These are phyloP conservation scores for Venturia nashicola DNA, from an alignment of 2,329 filamentous ascomycete species.

Conservation along the genomic window DNA sequence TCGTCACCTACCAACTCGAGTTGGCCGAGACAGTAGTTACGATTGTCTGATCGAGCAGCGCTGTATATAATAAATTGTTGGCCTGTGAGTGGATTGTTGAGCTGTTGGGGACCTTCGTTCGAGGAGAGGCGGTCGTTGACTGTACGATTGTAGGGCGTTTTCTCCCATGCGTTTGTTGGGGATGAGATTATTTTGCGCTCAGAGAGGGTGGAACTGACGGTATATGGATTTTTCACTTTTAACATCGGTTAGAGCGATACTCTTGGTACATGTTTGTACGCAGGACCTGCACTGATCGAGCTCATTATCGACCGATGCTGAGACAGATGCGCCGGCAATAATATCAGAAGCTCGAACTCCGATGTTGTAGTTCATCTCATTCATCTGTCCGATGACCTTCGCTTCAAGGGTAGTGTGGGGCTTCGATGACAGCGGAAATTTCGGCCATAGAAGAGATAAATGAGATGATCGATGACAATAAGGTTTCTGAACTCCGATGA, in stretches of 20 bases:
- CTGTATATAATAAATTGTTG: conserved; percentile 38
- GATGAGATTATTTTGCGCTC: conserved; percentile 35
- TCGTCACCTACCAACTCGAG: conserved; percentile 37
- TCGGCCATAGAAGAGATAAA: too few species aligned
- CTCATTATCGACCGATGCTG: too few species aligned
- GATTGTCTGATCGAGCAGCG: conserved; percentile 38
- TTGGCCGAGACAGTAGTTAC: conserved; percentile 41
- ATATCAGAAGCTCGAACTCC: too few species aligned
- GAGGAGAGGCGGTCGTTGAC: conserved; percentile 34
- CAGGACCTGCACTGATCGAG: too few species aligned
- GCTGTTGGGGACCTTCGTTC: conserved; percentile 40
- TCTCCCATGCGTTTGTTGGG: conserved; percentile 38
- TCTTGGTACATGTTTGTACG: background rate
- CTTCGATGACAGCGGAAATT: too few species aligned
- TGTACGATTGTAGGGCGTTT: conserved; percentile 36
- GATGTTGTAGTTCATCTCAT: too few species aligned
- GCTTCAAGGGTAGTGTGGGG: too few species aligned
- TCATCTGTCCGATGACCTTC: too few species aligned
- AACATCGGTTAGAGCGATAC: background rate
- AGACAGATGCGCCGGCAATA: too few species aligned
- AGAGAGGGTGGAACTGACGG: conserved; percentile 31
- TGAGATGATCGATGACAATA: too few species aligned
- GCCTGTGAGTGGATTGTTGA: conserved; percentile 33
- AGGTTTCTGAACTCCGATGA: too few species aligned
- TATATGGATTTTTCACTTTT: conserved; percentile 33